These are phyloP conservation scores for Moniliophthora roreri DNA, from an alignment of 1,284 basidiomycete genomes.

Conservation along the genomic window DNA sequence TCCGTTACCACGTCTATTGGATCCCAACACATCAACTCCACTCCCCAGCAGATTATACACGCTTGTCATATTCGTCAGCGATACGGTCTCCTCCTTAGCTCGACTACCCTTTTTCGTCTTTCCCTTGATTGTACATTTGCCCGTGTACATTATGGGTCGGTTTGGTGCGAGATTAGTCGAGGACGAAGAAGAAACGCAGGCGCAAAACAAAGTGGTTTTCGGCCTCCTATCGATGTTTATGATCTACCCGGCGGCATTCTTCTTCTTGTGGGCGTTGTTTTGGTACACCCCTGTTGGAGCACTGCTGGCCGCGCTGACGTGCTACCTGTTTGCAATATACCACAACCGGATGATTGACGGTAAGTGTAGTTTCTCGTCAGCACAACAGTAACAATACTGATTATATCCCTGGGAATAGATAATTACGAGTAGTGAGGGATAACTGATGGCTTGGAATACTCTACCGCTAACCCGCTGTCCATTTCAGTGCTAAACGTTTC, in stretches of 20 bases:
- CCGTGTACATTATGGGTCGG: slow-evolving; percentile 79
- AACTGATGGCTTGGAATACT: slow-evolving; percentile 12
- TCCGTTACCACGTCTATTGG: slow-evolving; percentile 75
- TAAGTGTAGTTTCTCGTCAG: slow-evolving; percentile 33
- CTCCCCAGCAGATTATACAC: slow-evolving; percentile 82
- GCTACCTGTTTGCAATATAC: slow-evolving; percentile 79
- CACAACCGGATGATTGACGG: slow-evolving; percentile 79
- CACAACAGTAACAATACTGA: slow-evolving; percentile 25
- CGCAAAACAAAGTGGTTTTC: slow-evolving; percentile 89
- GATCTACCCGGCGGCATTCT: slow-evolving; percentile 82
- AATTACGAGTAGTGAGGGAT: slow-evolving; percentile 77
- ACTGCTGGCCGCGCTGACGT: slow-evolving; percentile 45
- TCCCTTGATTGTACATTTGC: slow-evolving; percentile 80
- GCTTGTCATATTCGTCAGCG: slow-evolving; percentile 74
- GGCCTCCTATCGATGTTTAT: slow-evolving; percentile 74
- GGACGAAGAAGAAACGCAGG: slow-evolving; percentile 90
- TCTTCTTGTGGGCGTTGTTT: slow-evolving; percentile 80
- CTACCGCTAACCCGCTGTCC: slow-evolving; percentile 19
- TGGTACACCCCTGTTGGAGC: slow-evolving; percentile 63
- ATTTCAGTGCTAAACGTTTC: slow-evolving; percentile 70
- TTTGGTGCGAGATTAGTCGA: slow-evolving; percentile 74
- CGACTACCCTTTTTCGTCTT: slow-evolving; percentile 86
- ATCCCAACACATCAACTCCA: slow-evolving; percentile 70
- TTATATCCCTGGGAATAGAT: slow-evolving; percentile 40
- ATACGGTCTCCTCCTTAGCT: slow-evolving; percentile 67